phyloP scores from a whole-genome alignment of 108 stramenopile species.

The Nitzschia sp. region DNA sequence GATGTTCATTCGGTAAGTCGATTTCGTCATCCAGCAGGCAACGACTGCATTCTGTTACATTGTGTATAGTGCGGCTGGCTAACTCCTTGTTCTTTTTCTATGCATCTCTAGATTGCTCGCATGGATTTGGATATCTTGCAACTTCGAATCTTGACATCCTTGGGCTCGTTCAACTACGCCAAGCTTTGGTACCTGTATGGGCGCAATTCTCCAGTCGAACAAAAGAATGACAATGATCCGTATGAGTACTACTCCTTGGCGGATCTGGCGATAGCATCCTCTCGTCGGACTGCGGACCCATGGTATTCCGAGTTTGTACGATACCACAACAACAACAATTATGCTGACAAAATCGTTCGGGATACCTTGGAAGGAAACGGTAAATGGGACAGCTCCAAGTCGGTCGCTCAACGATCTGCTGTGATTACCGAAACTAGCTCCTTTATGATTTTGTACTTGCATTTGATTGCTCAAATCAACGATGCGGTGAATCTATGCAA shows the following conservation, averaged over 20 bases:
- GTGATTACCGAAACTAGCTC: constrained; percentile 53
- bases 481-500: constrained; percentile 53
- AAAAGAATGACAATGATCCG: constrained; percentile 51
- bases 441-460: constrained; percentile 69
- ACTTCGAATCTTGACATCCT: constrained; percentile 37
- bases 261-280: constrained; percentile 48
- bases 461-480: constrained; percentile 56
- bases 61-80: too few species aligned
- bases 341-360: constrained; percentile 58
- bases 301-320: constrained; percentile 50
- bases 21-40: too few species aligned
- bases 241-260: constrained; percentile 54
- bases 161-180: constrained; percentile 49
- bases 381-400: constrained; percentile 46
- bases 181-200: constrained; percentile 70
- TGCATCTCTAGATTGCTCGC: constrained; percentile 28
- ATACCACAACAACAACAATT: constrained; percentile 55
- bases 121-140: constrained; percentile 81
- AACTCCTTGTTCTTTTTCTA: too few species aligned
- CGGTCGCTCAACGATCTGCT: constrained; percentile 48
- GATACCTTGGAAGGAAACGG: constrained; percentile 49
- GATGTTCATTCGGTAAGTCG: constrained; percentile 47
- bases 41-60: not conserved
- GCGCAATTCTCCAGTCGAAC: constrained; percentile 53
- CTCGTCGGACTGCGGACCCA: constrained; percentile 58